A percentile compares a stretch with the other conserved stretches of the same genome.
Evolutionary conservation across 2,329 filamentous ascomycete species (phyloP).

Genomic region (Neurospora sp.): DNA sequence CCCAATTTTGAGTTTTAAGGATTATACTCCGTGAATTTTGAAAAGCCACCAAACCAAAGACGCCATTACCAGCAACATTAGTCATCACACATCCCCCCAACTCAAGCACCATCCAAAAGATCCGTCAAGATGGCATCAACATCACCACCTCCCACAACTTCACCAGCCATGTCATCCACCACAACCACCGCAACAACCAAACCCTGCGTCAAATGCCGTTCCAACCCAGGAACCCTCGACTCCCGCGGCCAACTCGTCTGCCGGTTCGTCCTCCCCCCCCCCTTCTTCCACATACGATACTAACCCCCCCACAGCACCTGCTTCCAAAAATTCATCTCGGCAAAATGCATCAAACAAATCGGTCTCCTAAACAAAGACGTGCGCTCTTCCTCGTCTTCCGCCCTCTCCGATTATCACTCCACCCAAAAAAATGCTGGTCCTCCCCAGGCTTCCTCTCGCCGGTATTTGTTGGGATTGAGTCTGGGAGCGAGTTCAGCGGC

Average conservation of each 20-base stretch:
- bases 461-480: conserved; percentile 69
- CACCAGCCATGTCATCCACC: background rate
- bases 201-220: conserved; percentile 48
- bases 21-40: background rate
- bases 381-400: conserved; percentile 19
- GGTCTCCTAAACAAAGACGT: conserved; percentile 41
- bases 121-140: background rate
- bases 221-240: conserved; percentile 37
- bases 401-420: background rate
- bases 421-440: background rate
- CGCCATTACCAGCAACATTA: background rate
- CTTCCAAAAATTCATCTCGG: conserved; percentile 66
- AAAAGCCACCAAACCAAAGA: background rate
- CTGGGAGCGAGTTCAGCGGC: conserved; percentile 73
- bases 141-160: background rate
- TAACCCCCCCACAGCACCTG: conserved; percentile 37
- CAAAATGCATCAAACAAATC: conserved; percentile 70
- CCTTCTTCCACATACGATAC: background rate
- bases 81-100: background rate
- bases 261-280: conserved; percentile 31
- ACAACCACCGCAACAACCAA: background rate
- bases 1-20: background rate
- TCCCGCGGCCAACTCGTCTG: conserved; percentile 53
- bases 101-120: background rate
- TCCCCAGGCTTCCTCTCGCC: conserved; percentile 24